These are phyloP conservation scores for Pseudocercospora macadamiae DNA, from an alignment of 2,329 filamentous ascomycete species.

Conservation along the genomic window DNA sequence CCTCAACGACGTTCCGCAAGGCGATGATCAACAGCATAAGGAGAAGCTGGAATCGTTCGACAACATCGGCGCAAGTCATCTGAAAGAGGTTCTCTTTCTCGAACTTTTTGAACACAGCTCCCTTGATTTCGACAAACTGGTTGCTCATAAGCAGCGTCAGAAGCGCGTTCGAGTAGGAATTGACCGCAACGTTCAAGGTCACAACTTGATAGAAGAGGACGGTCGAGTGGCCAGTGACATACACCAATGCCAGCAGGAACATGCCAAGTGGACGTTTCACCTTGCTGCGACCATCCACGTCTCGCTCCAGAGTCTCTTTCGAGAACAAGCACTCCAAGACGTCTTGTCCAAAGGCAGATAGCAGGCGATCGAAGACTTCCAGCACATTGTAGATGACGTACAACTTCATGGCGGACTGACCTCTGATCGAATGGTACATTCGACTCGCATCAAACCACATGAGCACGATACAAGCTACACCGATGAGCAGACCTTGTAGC, in stretches of 20 bases:
- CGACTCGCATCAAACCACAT: slow-evolving; percentile 93
- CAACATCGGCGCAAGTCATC: slow-evolving; percentile 92
- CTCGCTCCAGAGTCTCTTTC: slow-evolving; percentile 85
- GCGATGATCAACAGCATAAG: slow-evolving; percentile 96
- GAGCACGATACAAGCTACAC: slow-evolving; percentile 80
- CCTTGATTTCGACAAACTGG: slow-evolving; percentile 98
- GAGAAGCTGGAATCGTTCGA: slow-evolving; percentile 97
- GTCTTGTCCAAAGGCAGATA: slow-evolving; percentile 91
- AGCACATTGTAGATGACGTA: slow-evolving; percentile 99
- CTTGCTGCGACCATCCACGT: slow-evolving; percentile 86
- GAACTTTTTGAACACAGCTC: slow-evolving; percentile 97
- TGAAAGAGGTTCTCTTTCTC: slow-evolving; percentile 98
- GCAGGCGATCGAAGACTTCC: slow-evolving; percentile 85
- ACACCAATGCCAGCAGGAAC: slow-evolving; percentile 82
- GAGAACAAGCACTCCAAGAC: slow-evolving; percentile 96
- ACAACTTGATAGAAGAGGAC: slow-evolving; percentile 97
- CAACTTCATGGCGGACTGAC: slow-evolving; percentile 94
- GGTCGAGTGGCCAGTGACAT: slow-evolving; percentile 85
- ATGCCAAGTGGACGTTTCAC: slow-evolving; percentile 86
- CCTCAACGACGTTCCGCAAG: slow-evolving; percentile 92
- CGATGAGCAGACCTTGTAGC: slow-evolving; percentile 84
- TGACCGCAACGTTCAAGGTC: slow-evolving; percentile 95
- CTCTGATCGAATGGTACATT: slow-evolving; percentile 97
- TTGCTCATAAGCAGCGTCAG: slow-evolving; percentile 92
- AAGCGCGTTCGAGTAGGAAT: slow-evolving; percentile 95